Percentiles rank a stretch among this genome's conserved stretches.
Evolutionary conservation across 306 rosid species (phyloP).

Genomic region (Arachis hypogaea): DNA sequence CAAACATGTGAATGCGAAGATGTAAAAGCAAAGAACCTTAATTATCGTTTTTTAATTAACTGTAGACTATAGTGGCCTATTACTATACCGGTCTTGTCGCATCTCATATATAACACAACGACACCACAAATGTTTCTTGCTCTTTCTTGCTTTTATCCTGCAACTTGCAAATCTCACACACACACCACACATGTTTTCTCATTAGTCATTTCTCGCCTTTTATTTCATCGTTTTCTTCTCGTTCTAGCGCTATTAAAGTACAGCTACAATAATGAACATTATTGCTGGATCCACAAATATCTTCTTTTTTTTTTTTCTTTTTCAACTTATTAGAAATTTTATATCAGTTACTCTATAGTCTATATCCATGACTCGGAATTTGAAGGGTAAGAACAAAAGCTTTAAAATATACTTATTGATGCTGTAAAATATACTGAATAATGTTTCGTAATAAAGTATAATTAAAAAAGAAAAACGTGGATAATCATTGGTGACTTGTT

Average conservation of each 20-base stretch:
- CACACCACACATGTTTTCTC: constrained; percentile 2
- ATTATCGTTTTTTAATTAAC: background rate
- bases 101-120: background rate
- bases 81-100: background rate
- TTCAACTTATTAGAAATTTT: too few relatives aligned
- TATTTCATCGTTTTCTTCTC: background rate
- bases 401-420: background rate
- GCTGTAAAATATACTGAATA: background rate
- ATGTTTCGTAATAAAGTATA: too few relatives aligned
- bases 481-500: background rate
- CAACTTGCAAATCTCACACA: background rate
- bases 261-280: background rate
- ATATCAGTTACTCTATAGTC: too few relatives aligned
- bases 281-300: too few relatives aligned
- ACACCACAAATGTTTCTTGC: background rate
- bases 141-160: background rate
- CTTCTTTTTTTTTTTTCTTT: too few relatives aligned
- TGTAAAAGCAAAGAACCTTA: constrained; percentile 8
- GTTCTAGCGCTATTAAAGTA: background rate
- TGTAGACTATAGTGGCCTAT: background rate
- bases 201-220: background rate
- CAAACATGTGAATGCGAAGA: constrained; percentile 33
- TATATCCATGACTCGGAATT: too few relatives aligned
- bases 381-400: too few relatives aligned
- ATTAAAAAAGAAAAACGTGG: background rate